phyloP scores from a whole-genome alignment of 2,329 filamentous ascomycete species.

The Neopestalotiopsis sp. region DNA sequence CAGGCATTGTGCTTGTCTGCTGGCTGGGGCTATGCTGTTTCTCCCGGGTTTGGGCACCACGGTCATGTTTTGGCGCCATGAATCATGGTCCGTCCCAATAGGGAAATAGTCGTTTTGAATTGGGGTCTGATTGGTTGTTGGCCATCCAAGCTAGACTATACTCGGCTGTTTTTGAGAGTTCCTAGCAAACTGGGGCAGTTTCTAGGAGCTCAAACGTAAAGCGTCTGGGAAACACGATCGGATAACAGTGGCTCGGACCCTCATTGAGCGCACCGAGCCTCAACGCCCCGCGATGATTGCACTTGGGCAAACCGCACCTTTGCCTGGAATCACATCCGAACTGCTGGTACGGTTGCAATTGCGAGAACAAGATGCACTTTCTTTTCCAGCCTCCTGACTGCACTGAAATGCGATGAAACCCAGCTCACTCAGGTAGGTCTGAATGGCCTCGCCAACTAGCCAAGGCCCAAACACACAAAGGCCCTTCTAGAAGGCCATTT shows the following conservation, averaged over 20 bases:
- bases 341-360: neutral
- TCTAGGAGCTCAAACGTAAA: constrained; percentile 13
- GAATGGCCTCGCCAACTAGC: neutral
- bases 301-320: neutral
- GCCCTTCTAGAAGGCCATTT: neutral
- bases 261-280: constrained; percentile 12
- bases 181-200: neutral
- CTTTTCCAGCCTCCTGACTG: neutral
- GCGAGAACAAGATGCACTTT: neutral
- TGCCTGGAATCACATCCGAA: neutral
- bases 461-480: neutral
- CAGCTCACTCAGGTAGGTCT: neutral
- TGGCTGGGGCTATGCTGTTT: constrained; percentile 14
- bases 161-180: neutral
- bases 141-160: constrained; percentile 2
- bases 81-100: neutral
- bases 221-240: constrained; percentile 13
- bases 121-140: neutral
- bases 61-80: constrained; percentile 12
- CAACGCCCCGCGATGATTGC: neutral
- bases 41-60: constrained; percentile 10
- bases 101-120: neutral
- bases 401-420: neutral
- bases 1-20: neutral
- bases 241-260: constrained; percentile 15